phyloP scores from a whole-genome alignment of 2,329 filamentous ascomycete genomes.

The Penicillium frequentans region DNA sequence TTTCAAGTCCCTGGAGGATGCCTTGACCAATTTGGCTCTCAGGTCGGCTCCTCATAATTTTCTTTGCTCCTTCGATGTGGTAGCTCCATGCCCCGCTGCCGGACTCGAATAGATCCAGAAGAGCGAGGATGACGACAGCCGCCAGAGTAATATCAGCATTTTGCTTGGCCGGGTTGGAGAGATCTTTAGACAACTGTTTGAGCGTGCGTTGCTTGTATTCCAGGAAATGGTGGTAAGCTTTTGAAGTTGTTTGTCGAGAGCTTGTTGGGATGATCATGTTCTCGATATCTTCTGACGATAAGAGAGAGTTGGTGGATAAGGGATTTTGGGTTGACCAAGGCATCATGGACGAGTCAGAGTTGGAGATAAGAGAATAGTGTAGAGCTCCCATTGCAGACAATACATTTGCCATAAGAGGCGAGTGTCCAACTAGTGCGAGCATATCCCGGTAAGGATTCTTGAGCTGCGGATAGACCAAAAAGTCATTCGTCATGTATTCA shows the following conservation, averaged over 20 bases:
- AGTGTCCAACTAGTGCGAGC: constrained; percentile 45
- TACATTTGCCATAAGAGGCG: constrained; percentile 48
- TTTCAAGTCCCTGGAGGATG: constrained; percentile 36
- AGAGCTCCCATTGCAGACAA: constrained; percentile 51
- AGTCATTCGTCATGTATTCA: constrained; percentile 43
- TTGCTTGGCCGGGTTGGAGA: constrained; percentile 28
- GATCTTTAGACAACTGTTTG: constrained; percentile 39
- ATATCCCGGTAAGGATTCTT: constrained; percentile 52
- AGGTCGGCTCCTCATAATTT: constrained; percentile 43
- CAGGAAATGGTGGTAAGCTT: constrained; percentile 42
- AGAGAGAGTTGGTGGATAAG: constrained; percentile 9
- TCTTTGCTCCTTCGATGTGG: constrained; percentile 53
- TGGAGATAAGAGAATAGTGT: constrained; percentile 45
- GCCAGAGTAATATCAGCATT: constrained; percentile 47
- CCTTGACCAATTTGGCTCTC: constrained; percentile 16
- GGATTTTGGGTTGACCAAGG: constrained; percentile 30
- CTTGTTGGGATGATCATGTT: constrained; percentile 30
- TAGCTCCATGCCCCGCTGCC: constrained; percentile 53
- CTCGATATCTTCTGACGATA: constrained; percentile 30
- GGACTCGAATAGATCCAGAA: constrained; percentile 53
- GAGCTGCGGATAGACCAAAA: constrained; percentile 49
- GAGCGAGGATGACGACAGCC: constrained; percentile 50
- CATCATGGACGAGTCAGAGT: constrained; percentile 35
- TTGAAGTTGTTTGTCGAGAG: constrained; percentile 34
- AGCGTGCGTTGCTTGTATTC: constrained; percentile 52